Evolutionary conservation across 805 yeast genomes (phyloP), one percentile per base, ranked within the genome.

Genomic region (Saccharomycopsis sp.): DNA sequence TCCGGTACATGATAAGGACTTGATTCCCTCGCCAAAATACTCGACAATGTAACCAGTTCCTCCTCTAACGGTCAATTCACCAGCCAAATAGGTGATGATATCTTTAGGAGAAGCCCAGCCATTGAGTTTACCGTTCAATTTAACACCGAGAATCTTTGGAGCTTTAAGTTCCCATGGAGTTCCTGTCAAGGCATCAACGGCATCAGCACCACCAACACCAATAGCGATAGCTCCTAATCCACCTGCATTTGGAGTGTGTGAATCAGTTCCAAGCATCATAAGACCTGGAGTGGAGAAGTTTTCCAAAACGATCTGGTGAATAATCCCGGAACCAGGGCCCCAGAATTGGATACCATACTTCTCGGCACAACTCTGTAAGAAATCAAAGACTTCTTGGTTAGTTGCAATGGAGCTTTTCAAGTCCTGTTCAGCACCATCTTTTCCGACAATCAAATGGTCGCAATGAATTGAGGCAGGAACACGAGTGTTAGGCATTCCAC

Each of bases 121-220:
- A 65, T 79, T 81, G 77, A 94, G 79, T 69, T 80, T 69, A 63
- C 99, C 99, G 49, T 94, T 89, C 68, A 94, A 82, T 74, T 90
- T 87, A 67, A 94, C 96, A 75, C 99, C 99, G 64, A 94, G 77
- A 50, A 91, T 78, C 75, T 89, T 89, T 66, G 99, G 99, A 57
- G 98, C 98, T 78, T 92, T 92, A 73, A 94, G 82, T 77, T 94
- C 99, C 99, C 99, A 94, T 59, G 99, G 97, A 34, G 94, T 86
- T 64, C 94, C 97, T 51, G 98, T 91, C 70, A 94, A 77, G 55
- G 94, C 99, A 74, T 94, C 99, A 58, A 94, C 99, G 47, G 99
- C 99, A 75, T 94, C 99, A 58, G 99, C 99, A 79, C 99, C 99
- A 76, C 99, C 99, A 47, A 94, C 99, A 76, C 99, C 99, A 71